Base-by-base conservation (phyloP, 192 early-diverging fungal genomes). In the Chytriomyces hyalinus region DNA sequence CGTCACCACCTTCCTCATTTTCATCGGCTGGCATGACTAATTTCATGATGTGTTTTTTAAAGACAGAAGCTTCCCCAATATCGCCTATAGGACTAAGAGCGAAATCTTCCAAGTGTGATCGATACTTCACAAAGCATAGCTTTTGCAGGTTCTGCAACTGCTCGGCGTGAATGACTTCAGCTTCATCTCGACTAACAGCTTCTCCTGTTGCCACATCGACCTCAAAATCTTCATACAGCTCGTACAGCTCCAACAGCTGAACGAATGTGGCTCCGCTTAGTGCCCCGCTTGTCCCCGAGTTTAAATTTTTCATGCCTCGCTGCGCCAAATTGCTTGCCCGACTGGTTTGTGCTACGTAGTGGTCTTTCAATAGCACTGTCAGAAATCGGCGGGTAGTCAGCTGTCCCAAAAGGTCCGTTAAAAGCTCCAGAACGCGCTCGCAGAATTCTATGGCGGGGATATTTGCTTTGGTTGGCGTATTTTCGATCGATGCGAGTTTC, bases 311-410 rank as follows among this genome's bases (percentile, higher is more conserved):
- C 53, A 63, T 65, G 22, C 85, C 85, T 46, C 82, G 79, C 28
- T 61, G 66, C 6, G 82, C 80, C 6, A 88, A 73, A 17, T 50
- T 28, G 57, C 80, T 82, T 9, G 46, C 7, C 15, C 75, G 60
- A 50, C 71, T 78, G 8, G 84, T 77, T 50, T 77, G 78, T 11
- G 83, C 77, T 45, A 97, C 79, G 50, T 95, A 89, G 64, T 92
- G 91, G 73, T 99, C 97, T 9, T 90, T 84, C 17, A 99, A 73
- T 6, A 99, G 65, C 3, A 89, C 82, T 75, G 92, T 90, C 62
- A 98, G 89, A 70, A 88, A 95, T 48, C 97, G 90, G n/a, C 97
- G 92, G 2, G 97, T 98, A 5, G 96, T 90, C 65, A 98, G 81
- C 83, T 98, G 97, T 17, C 93, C 87, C 67, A 92, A 90, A 8